Evolutionary conservation across 2,329 filamentous ascomycete species (phyloP), one percentile per base, ranked within the genome.

Genomic region (Lecanicillium sp.): DNA sequence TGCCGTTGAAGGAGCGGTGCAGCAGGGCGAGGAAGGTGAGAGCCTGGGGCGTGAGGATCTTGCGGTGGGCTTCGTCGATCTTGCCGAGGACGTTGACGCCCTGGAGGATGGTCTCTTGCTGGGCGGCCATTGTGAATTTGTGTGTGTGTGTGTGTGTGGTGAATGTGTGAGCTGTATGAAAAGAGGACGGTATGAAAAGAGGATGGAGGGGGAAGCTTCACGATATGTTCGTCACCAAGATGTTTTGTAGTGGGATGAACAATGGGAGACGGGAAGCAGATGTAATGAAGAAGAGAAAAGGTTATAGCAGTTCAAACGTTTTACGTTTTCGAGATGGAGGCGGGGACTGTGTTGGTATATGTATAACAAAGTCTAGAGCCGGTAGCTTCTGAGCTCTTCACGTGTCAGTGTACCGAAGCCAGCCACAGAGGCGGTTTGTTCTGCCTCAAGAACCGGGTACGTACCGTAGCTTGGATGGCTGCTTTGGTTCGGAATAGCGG

Each of bases 11-110:
- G 55, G 90, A 89, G 64, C 91, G 86, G 74, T 98, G 93, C 61
- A 98, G 81, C 55, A 96, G 84, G 30, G 91, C 87, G 52, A 98
- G 81, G 76, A 97, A 98, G 54, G 89, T 86, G 55, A 88, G 83
- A 48, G 91, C 91, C 56, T 94, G 81, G 59, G 90, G 91, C 54
- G 83, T 95, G 56, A 97, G 80, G 66, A 98, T 94, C 77, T 95
- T 91, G 72, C 82, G 83, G 67, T 90, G 85, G 58, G 84, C 74
- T 51, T 91, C 82, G 62, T 82, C 83, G 63, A 97, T 73, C 53
- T 79, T 69, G 62, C 89, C 91, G 61, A 89, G 83, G 75, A 97
- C 81, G 69, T 83, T 81, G 63, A 96, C 90, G 69, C 90, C 90
- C 68, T 90, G 83, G 57, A 96, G 84, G 63, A 95, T 86, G 55